These are phyloP conservation scores for Fusarium virguliforme DNA, from an alignment of 2,329 filamentous ascomycete genomes.

Conservation along the genomic window DNA sequence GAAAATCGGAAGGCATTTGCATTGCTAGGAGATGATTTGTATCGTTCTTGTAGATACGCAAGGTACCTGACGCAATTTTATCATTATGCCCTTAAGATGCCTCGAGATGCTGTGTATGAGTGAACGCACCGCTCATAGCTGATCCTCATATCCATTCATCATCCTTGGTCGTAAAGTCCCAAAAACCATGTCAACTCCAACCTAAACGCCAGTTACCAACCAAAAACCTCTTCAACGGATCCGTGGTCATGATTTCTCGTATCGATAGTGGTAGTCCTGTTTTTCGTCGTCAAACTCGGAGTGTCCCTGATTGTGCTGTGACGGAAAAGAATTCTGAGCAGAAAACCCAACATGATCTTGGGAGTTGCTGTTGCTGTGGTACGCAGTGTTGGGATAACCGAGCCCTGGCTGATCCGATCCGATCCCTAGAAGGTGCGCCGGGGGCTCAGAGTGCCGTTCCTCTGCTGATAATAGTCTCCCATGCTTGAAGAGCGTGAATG, in stretches of 20 bases:
- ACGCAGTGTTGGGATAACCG: slow-evolving; percentile 40
- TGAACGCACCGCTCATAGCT: slow-evolving; percentile 24
- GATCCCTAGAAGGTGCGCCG: slow-evolving; percentile 16
- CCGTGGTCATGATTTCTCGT: slow-evolving; percentile 17
- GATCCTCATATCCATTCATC: slow-evolving; percentile 13
- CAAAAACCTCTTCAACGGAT: not conserved
- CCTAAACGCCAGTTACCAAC: not conserved
- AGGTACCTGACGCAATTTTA: slow-evolving; percentile 43
- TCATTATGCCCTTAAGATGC: slow-evolving; percentile 32
- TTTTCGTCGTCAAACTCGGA: slow-evolving; percentile 31
- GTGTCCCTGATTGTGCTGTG: slow-evolving; percentile 25
- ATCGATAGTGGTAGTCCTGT: slow-evolving; percentile 24
- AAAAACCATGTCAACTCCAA: slow-evolving; percentile 34
- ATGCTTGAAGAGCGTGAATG: slow-evolving; percentile 31
- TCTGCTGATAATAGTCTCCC: slow-evolving; percentile 26
- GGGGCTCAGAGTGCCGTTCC: slow-evolving; percentile 19
- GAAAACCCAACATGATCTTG: slow-evolving; percentile 45
- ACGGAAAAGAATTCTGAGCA: slow-evolving; percentile 35
- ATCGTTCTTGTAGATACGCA: slow-evolving; percentile 48
- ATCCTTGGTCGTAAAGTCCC: slow-evolving; percentile 6
- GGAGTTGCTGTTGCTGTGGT: slow-evolving; percentile 42
- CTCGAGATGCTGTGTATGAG: slow-evolving; percentile 17
- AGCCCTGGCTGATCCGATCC: slow-evolving; percentile 26
- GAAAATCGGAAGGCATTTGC: slow-evolving; percentile 40
- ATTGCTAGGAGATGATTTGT: slow-evolving; percentile 44